Evolutionary conservation across 169 alveolate species (phyloP), one percentile per base, ranked within the genome.

Genomic region (Theileria parva): DNA sequence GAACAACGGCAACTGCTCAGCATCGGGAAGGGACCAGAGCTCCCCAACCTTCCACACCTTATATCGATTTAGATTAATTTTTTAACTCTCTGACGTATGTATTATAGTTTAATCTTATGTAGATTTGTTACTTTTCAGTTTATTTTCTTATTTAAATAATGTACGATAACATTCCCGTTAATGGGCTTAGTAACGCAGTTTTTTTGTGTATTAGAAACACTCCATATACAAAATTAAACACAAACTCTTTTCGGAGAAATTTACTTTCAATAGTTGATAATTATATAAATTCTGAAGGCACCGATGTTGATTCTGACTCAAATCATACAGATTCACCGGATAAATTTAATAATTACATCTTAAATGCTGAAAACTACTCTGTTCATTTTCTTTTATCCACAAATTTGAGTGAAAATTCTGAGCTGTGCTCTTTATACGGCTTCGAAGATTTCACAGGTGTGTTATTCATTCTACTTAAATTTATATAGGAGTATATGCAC

Each of bases 391-490:
- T 74, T 4, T 57, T 78, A 21, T 57, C 64, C 15, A 12, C 44
- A 19, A 15, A 19, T 12, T 51, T 12, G 15, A n/a, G 4, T 13
- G 28, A 19, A 11, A 50, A 32, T 2, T 39, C 71, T 8, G 63
- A 61, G 15, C 48, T 21, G 66, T 81, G 85, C 34, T 15, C 28
- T 7, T 64, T 83, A 37, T 83, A 83, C 76, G 80, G 80, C 0
- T 83, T 83, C 65, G 81, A 83, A 15, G 89, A 80, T 39, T 83
- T 83, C 80, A 66, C 73, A 60, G 89, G 89, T 83, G 12, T 9
- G 6, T 37, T 19, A 21, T 17, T 5, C 50, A 11, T 4, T 15
- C 25, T 0, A 32, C 8, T 60, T 15, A 44, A 0, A 2, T 12
- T n/a, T 28, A 1, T 44, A 1, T 69, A 85, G 91, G 91, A 19